phyloP scores from a whole-genome alignment of 352 stramenopile species.

The Blastocystis sp. region DNA sequence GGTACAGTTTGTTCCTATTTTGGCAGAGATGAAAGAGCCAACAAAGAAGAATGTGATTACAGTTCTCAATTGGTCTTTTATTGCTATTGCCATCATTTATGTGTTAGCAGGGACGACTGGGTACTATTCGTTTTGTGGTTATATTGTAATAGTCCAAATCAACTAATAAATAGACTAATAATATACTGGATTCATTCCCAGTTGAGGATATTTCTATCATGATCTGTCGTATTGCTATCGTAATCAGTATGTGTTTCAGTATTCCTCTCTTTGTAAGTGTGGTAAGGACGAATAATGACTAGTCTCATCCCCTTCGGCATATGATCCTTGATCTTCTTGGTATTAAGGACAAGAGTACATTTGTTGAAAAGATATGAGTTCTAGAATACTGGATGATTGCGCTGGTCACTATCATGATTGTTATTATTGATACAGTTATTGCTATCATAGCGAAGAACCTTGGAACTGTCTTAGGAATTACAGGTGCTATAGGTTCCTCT shows the following conservation, averaged over 20 bases:
- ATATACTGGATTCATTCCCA: slow-evolving; percentile 47
- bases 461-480: slow-evolving; percentile 39
- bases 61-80: slow-evolving; percentile 40
- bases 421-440: neutral
- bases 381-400: slow-evolving; percentile 36
- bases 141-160: neutral
- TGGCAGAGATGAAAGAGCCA: slow-evolving; percentile 26
- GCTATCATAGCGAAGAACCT: slow-evolving; percentile 36
- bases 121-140: slow-evolving; percentile 52
- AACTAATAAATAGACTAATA: slow-evolving; percentile 9
- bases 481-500: slow-evolving; percentile 19
- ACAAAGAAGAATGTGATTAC: slow-evolving; percentile 56
- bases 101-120: slow-evolving; percentile 9
- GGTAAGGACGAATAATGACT: neutral
- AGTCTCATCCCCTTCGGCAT: slow-evolving; percentile 58
- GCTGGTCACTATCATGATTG: slow-evolving; percentile 25
- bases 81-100: slow-evolving; percentile 13
- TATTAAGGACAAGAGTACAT: neutral
- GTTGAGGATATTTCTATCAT: slow-evolving; percentile 26
- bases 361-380: neutral
- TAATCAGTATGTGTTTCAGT: slow-evolving; percentile 41
- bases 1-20: slow-evolving; percentile 47
- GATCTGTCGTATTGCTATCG: slow-evolving; percentile 49
- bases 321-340: slow-evolving; percentile 53
- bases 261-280: slow-evolving; percentile 36